These are phyloP conservation scores for Candida ipomoeae DNA, from an alignment of 805 yeast genomes.

Conservation along the genomic window DNA sequence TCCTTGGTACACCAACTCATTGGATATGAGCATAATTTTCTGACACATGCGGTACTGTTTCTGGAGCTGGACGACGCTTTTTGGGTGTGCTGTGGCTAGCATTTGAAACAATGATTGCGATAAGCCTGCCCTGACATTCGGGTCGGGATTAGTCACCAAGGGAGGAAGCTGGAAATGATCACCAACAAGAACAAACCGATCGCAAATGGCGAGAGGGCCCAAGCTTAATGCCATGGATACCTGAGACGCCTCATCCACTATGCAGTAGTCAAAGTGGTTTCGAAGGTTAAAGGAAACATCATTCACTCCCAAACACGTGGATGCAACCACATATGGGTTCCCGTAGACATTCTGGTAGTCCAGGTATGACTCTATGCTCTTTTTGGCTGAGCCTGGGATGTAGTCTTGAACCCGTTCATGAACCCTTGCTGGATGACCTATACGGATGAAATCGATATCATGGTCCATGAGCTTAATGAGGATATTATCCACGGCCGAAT, in stretches of 20 bases:
- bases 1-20: slow-evolving; percentile 72
- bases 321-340: slow-evolving; percentile 72
- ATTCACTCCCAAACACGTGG: slow-evolving; percentile 77
- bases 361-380: slow-evolving; percentile 33
- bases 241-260: slow-evolving; percentile 95
- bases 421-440: slow-evolving; percentile 58
- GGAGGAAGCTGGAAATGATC: slow-evolving; percentile 96
- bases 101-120: slow-evolving; percentile 73
- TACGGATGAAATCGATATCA: slow-evolving; percentile 50
- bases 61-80: slow-evolving; percentile 68
- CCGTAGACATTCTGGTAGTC: slow-evolving; percentile 48
- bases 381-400: slow-evolving; percentile 38
- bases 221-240: slow-evolving; percentile 86
- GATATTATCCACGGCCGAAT: slow-evolving; percentile 94
- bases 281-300: slow-evolving; percentile 55
- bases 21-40: slow-evolving; percentile 82
- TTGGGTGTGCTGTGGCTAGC: slow-evolving; percentile 69
- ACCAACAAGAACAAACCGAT: slow-evolving; percentile 87
- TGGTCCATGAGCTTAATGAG: slow-evolving; percentile 57
- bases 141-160: slow-evolving; percentile 55
- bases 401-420: slow-evolving; percentile 58
- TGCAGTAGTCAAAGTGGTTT: slow-evolving; percentile 79
- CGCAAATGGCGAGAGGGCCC: slow-evolving; percentile 79
- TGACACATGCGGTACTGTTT: slow-evolving; percentile 90
- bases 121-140: slow-evolving; percentile 62